These are phyloP conservation scores for Calonectria hongkongensis DNA, from an alignment of 2,329 filamentous ascomycete genomes.

Conservation along the genomic window DNA sequence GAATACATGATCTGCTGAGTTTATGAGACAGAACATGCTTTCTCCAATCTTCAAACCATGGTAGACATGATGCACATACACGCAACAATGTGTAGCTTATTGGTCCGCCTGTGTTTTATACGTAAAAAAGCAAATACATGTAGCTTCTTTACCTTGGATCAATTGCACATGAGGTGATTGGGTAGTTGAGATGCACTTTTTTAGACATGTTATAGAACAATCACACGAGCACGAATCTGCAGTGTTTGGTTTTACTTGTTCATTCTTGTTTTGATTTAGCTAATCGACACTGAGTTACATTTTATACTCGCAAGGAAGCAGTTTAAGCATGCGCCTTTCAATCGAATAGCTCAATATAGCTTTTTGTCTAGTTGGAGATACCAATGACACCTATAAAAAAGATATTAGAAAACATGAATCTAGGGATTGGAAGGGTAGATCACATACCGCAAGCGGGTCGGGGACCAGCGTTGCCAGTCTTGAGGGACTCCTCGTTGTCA, in stretches of 20 bases:
- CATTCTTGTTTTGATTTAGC: slow-evolving; percentile 45
- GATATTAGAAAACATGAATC: slow-evolving; percentile 38
- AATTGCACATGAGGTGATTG: neutral
- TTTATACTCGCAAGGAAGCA: slow-evolving; percentile 23
- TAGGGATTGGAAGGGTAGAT: neutral
- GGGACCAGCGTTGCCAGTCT: slow-evolving; percentile 95
- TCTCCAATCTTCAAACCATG: neutral
- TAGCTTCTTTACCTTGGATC: too few species aligned
- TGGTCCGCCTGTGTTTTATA: too few species aligned
- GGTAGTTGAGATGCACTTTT: neutral
- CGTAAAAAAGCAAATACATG: too few species aligned
- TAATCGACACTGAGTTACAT: slow-evolving; percentile 40
- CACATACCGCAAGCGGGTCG: slow-evolving; percentile 94
- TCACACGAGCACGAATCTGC: neutral
- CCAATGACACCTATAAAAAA: slow-evolving; percentile 84
- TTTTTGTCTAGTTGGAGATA: slow-evolving; percentile 80
- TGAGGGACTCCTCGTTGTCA: slow-evolving; percentile 94
- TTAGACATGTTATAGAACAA: neutral
- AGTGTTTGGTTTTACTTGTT: slow-evolving; percentile 28
- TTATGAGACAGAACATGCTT: neutral
- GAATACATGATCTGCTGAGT: neutral
- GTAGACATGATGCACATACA: neutral
- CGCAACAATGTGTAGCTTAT: neutral
- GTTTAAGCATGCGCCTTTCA: slow-evolving; percentile 20
- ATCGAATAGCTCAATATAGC: slow-evolving; percentile 31